Evolutionary conservation across 225 moss, liverwort and hornwort species (phyloP), one percentile per base, ranked within the genome.

Genomic region (Sphagnum tenellum): DNA sequence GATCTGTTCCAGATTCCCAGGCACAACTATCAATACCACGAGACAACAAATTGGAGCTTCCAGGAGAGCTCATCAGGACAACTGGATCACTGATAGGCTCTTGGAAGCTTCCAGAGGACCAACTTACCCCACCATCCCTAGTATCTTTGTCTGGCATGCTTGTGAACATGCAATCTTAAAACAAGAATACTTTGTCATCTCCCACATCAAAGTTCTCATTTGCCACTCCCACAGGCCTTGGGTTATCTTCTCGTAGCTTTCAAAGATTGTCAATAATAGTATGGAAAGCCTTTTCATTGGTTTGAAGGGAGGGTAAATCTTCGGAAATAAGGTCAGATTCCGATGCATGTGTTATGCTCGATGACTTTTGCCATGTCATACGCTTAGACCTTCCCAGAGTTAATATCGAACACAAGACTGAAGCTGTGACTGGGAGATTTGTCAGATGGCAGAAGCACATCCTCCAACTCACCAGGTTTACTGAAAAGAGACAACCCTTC

Each of bases 401-500:
- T 29, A 29, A 29, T 57, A 49, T 48, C 44, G 14, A 49, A 58
- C 44, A 48, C 11, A 59, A 50, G 49, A 44, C 49, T 67, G 44
- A 44, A 67, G 5, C 53, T 66, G 66, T 47, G 46, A 56, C 12
- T 67, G 3, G 11, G 47, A 59, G 61, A 12, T n/a, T 13, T 45
- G 45, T 7, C 52, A 4, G 12, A 45, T 61, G 46, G 62, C 58
- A 71, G 80, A 67, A 81, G 73, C 68, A 75, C 75, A 63, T 47
- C 78, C 64, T 71, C 50, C 3, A 66, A 53, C 8, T 85, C 78
- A 63, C 61, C 72, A 56, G 14, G 55, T 63, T 82, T 87, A 70
- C 46, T 79, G 8, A 86, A 76, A 7, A 83, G 78, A 70, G 79
- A 83, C 53, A 72, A 75, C 68, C 76, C 76, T 55, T 86, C 81